phyloP scores from a whole-genome alignment of 306 rosid genomes.

The Cucumis cinereus region DNA sequence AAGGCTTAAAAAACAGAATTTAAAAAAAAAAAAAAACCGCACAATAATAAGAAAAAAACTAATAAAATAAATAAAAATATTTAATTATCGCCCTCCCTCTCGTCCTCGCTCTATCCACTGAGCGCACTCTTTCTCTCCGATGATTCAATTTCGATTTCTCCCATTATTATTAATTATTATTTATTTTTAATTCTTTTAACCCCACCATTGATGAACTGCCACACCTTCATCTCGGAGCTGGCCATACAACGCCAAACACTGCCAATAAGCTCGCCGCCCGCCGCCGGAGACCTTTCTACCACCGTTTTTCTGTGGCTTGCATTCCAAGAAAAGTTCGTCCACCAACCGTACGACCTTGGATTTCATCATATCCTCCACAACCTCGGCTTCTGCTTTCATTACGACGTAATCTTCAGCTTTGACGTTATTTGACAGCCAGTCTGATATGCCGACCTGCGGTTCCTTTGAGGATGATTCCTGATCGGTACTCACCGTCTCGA shows the following conservation, averaged over 20 bases:
- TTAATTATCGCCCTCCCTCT: neutral
- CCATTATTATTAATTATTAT: accelerated
- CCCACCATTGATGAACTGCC: slow-evolving; percentile 97
- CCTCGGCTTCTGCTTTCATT: slow-evolving; percentile 77
- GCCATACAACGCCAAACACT: slow-evolving; percentile 74
- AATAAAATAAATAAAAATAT: neutral
- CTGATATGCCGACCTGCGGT: slow-evolving; percentile 33
- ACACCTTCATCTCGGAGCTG: slow-evolving; percentile 71
- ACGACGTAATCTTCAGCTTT: slow-evolving; percentile 71
- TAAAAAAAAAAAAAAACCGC: too few species aligned
- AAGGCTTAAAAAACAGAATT: neutral
- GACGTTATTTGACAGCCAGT: slow-evolving; percentile 56
- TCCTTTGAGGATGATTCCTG: neutral
- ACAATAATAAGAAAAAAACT: neutral
- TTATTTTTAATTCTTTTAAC: slow-evolving; percentile 8
- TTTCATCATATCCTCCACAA: slow-evolving; percentile 65
- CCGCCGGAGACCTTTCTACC: slow-evolving; percentile 12
- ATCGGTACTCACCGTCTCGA: slow-evolving; percentile 33
- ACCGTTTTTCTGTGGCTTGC: slow-evolving; percentile 33
- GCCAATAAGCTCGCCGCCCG: slow-evolving; percentile 61
- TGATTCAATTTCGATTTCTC: neutral
- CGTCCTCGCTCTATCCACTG: neutral
- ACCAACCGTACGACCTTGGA: slow-evolving; percentile 34
- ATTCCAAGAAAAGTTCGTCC: slow-evolving; percentile 82
- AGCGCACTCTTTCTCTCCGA: neutral